A percentile compares a stretch with the other conserved stretches of the same genome.
These are phyloP conservation scores for Taphrina confusa DNA, from an alignment of 1,139 yeast species.

Conservation along the genomic window DNA sequence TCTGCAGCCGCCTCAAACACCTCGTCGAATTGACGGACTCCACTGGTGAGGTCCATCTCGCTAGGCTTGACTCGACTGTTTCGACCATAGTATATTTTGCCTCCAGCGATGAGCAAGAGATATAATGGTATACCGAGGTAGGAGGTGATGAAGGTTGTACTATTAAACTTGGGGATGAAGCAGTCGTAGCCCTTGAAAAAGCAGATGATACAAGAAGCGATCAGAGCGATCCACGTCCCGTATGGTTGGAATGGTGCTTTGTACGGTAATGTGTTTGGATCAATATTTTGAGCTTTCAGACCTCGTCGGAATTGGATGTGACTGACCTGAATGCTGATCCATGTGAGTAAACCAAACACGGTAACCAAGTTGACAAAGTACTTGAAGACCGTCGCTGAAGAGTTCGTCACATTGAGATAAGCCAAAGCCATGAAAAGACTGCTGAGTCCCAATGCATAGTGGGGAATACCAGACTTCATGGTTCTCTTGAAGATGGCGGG, in stretches of 20 bases:
- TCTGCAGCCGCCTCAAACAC: conserved; percentile 62
- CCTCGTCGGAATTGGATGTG: conserved; percentile 68
- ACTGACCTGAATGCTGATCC: conserved; percentile 65
- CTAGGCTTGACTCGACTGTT: conserved; percentile 57
- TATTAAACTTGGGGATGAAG: conserved; percentile 58
- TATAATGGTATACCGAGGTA: conserved; percentile 75
- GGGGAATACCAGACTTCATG: conserved; percentile 74
- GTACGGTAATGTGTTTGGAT: conserved; percentile 55
- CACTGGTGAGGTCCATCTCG: conserved; percentile 66
- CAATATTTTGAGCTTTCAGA: conserved; percentile 63
- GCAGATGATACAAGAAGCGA: conserved; percentile 59
- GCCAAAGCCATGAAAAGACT: conserved; percentile 66
- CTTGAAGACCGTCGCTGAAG: conserved; percentile 63
- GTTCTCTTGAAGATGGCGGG: conserved; percentile 72
- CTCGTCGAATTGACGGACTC: conserved; percentile 65
- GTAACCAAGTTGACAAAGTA: conserved; percentile 80
- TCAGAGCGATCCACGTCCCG: conserved; percentile 57
- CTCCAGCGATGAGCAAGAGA: conserved; percentile 57
- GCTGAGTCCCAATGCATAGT: conserved; percentile 62
- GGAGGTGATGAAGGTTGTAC: conserved; percentile 69
- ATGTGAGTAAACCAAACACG: conserved; percentile 67
- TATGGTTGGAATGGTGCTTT: conserved; percentile 55
- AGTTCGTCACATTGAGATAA: conserved; percentile 66
- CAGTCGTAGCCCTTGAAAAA: conserved; percentile 64
- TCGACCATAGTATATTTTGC: conserved; percentile 45